Percentiles rank a stretch among this genome's conserved stretches.
Evolutionary conservation across 257 asterid species (phyloP).

Genomic region (Linaria vulgaris): DNA sequence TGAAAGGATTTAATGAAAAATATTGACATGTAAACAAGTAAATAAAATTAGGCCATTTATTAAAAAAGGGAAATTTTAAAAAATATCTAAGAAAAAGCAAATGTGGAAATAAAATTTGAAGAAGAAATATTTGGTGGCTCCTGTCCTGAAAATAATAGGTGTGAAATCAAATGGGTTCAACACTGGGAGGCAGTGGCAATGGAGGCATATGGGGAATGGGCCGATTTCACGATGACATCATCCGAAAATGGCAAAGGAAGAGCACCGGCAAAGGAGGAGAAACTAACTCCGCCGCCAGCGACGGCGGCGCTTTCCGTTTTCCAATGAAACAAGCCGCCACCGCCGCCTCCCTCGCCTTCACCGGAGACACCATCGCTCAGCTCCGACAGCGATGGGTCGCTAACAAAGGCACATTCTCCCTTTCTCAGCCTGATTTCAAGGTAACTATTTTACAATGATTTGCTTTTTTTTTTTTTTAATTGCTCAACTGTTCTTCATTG

Average conservation of each 20-base stretch:
- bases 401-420: conserved; percentile 23
- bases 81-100: too few relatives aligned
- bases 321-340: conserved; percentile 57
- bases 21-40: too few relatives aligned
- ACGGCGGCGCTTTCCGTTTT: conserved; percentile 16
- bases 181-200: conserved; percentile 21
- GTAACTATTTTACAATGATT: conserved; percentile 2
- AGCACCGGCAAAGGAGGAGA: background rate
- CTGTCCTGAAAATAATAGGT: too few relatives aligned
- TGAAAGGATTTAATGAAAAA: too few relatives aligned
- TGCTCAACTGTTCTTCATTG: too few relatives aligned
- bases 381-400: conserved; percentile 45
- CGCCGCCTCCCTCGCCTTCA: conserved; percentile 51
- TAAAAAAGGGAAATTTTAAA: too few relatives aligned
- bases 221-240: conserved; percentile 11
- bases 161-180: conserved; percentile 10
- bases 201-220: conserved; percentile 29
- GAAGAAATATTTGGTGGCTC: too few relatives aligned
- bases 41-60: too few relatives aligned
- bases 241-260: background rate
- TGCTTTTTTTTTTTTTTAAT: too few relatives aligned
- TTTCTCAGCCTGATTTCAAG: conserved; percentile 25
- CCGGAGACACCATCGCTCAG: conserved; percentile 65
- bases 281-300: background rate
- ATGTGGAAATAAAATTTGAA: too few relatives aligned